Evolutionary conservation across 768 basidiomycete genomes (phyloP), one percentile per base, ranked within the genome.

Genomic region (Amanita pallidorosea): DNA sequence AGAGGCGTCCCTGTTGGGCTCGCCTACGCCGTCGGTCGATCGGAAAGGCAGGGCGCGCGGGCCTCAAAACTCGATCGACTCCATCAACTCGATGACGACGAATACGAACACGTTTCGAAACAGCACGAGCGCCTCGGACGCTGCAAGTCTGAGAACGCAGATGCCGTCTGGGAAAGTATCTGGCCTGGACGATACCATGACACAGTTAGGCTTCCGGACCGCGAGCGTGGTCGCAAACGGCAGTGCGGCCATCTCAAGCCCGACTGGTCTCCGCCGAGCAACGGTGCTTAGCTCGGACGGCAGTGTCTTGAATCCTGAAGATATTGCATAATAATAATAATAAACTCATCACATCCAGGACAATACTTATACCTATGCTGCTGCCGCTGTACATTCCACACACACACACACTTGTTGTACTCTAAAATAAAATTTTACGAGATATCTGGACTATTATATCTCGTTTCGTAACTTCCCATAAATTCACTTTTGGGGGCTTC

Each of bases 271-370:
- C 17, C 27, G 40, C 7, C 18, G 38, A 40, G 11, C 20, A 35
- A 49, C 36, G 5, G 7, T 49, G 18, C 9, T 29, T 11, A 33
- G 13, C 17, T 20, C 40, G 18, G 40, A 22, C 4, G 40, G 49
- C 37, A 49, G 49, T 20, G 40, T 40, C n/a, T 12, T 42, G 23
- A 23, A 7, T 49, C 9, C 36, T 49, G 27, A 49, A 15, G 40
- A 49, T 5, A 22, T 49, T 42, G 49, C 49, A 49, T 49, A 40
- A 49, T 43, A 41, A 40, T 11, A 43, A 9, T n/a, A 5, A 25
- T 13, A 27, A 27, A 27, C 27, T 5, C 7, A 12, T 11, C 5
- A 15, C 2, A 33, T 33, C 11, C 13, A 4, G 13, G 33, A 33
- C 33, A 13, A 12, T 13, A 13, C 33, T 13, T 31, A 31, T 31